These are phyloP conservation scores for Sarocladiaceae sp. DNA, from an alignment of 2,329 filamentous ascomycete species.

Conservation along the genomic window DNA sequence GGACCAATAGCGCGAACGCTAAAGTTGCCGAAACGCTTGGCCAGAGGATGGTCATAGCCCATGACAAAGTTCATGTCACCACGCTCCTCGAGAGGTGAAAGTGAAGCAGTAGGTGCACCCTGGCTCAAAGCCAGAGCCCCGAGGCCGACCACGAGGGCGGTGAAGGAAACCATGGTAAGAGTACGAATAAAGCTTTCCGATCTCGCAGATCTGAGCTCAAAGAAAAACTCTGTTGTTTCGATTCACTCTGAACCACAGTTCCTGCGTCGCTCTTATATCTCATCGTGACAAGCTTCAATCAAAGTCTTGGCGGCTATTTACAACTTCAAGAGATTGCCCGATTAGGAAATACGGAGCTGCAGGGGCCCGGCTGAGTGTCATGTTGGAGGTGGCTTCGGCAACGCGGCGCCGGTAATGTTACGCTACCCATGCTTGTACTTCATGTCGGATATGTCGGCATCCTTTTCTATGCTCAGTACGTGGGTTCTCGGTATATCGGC, in stretches of 20 bases:
- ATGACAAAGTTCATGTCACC: slow-evolving; percentile 8
- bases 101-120: not conserved
- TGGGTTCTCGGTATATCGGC: slow-evolving; percentile 1
- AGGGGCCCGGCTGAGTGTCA: not conserved
- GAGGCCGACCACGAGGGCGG: not conserved
- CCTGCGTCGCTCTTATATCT: not conserved
- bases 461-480: not conserved
- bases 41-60: slow-evolving; percentile 4
- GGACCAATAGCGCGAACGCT: slow-evolving; percentile 4
- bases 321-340: not conserved
- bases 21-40: slow-evolving; percentile 8
- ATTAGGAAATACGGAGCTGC: slow-evolving; percentile 8
- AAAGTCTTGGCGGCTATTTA: slow-evolving; percentile 10
- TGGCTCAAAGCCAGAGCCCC: not conserved
- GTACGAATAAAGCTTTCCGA: not conserved
- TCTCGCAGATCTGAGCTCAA: not conserved
- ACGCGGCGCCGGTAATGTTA: slow-evolving; percentile 2
- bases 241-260: not conserved
- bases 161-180: slow-evolving; percentile 2
- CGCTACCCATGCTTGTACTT: not conserved
- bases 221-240: not conserved
- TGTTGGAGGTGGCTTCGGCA: slow-evolving; percentile 6
- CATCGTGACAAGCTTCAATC: slow-evolving; percentile 2
- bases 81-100: slow-evolving; percentile 5
- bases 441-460: slow-evolving; percentile 6